Conservation (phyloP, 257 asterid species). For the Scutellaria baicalensis region DNA sequence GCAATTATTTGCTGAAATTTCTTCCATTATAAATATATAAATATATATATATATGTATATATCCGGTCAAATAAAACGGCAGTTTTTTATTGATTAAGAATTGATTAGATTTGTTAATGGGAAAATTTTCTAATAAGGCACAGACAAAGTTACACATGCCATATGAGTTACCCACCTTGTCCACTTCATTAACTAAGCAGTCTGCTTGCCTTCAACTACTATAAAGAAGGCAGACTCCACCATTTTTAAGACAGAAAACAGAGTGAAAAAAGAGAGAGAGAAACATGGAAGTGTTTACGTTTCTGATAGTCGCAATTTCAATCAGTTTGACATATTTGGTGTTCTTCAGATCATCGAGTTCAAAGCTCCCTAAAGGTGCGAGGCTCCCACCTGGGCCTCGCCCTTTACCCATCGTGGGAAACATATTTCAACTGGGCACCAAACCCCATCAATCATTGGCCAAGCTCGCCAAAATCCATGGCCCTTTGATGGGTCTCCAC, state of each 20-base stretch:
- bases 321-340: background rate
- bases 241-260: background rate
- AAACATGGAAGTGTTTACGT: background rate
- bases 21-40: too few relatives aligned
- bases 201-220: too few relatives aligned
- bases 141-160: too few relatives aligned
- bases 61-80: too few relatives aligned
- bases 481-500: constrained; percentile 12
- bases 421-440: background rate
- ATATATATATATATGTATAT: too few relatives aligned
- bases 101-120: too few relatives aligned
- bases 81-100: too few relatives aligned
- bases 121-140: too few relatives aligned
- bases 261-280: background rate
- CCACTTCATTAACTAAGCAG: too few relatives aligned
- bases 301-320: background rate
- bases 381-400: constrained; percentile 5
- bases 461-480: constrained; percentile 16
- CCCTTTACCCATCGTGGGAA: constrained; percentile 13
- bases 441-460: constrained; percentile 19
- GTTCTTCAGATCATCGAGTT: background rate
- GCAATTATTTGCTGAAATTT: too few relatives aligned
- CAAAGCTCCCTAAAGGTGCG: background rate
- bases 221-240: background rate
- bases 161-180: too few relatives aligned